These are phyloP conservation scores for Lasiosphaeris hirsuta DNA, from an alignment of 495 filamentous ascomycete species.

Conservation along the genomic window DNA sequence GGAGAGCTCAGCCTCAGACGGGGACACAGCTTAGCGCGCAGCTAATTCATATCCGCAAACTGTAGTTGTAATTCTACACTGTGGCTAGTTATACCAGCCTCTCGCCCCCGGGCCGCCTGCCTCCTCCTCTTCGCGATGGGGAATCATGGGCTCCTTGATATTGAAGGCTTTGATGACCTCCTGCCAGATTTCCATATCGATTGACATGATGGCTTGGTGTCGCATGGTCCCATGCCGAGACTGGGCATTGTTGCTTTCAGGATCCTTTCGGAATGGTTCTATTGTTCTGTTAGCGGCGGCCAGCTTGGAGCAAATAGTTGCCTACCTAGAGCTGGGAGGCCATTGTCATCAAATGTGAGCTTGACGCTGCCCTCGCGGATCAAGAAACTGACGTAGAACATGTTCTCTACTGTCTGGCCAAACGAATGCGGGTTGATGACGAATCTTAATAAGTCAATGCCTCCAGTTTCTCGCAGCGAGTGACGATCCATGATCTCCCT, in stretches of 20 bases:
- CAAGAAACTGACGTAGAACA: conserved; percentile 95
- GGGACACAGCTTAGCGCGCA: too few relatives aligned
- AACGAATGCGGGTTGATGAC: conserved; percentile 87
- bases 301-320: not conserved
- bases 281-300: not conserved
- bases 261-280: conserved; percentile 12
- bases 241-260: not conserved
- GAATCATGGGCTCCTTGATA: conserved; percentile 76
- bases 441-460: conserved; percentile 74
- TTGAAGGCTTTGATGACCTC: conserved; percentile 69
- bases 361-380: conserved; percentile 79
- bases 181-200: conserved; percentile 81
- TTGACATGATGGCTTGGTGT: conserved; percentile 78
- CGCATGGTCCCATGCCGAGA: conserved; percentile 50
- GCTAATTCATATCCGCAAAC: not conserved
- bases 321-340: conserved; percentile 72
- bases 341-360: conserved; percentile 59
- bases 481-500: conserved; percentile 51
- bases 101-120: conserved; percentile 51
- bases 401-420: conserved; percentile 92
- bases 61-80: not conserved
- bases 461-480: conserved; percentile 58
- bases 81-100: conserved; percentile 62
- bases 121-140: conserved; percentile 66
- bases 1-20: too few relatives aligned